phyloP scores from a whole-genome alignment of 2,329 filamentous ascomycete species.

The Xylariales sp. region DNA sequence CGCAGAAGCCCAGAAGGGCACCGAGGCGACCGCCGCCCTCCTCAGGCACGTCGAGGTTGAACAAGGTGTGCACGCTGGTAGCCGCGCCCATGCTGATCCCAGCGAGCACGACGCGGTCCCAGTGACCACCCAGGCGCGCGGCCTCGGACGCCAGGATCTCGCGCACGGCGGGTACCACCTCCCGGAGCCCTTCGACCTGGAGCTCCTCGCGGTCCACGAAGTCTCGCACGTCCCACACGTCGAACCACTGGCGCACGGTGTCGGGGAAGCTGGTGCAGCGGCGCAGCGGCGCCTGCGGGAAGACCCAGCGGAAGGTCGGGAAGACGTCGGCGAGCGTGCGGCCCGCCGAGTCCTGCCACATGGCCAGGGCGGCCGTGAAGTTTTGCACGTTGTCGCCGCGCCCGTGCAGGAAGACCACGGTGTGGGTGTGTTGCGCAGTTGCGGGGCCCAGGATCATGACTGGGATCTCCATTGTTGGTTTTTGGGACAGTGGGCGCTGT shows the following conservation, averaged over 20 bases:
- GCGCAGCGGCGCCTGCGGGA: conserved; percentile 35
- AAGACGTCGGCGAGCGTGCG: conserved; percentile 32
- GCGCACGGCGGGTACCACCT: conserved; percentile 28
- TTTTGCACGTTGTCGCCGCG: conserved; percentile 33
- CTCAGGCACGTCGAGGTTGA: conserved; percentile 12
- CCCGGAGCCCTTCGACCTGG: conserved; percentile 33
- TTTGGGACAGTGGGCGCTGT: too few relatives aligned
- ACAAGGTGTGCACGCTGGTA: conserved; percentile 22
- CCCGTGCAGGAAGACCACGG: conserved; percentile 40
- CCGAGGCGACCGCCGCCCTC: conserved; percentile 9
- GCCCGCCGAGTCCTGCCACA: conserved; percentile 23
- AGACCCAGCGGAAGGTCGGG: conserved; percentile 44
- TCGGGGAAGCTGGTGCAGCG: conserved; percentile 19
- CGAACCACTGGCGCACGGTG: conserved; percentile 43
- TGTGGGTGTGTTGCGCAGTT: conserved; percentile 34
- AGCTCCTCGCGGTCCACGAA: conserved; percentile 35
- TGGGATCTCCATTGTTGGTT: too few relatives aligned
- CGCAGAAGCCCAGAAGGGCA: conserved; percentile 18
- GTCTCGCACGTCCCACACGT: conserved; percentile 38
- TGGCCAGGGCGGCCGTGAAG: conserved; percentile 24
- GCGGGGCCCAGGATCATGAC: too few relatives aligned
- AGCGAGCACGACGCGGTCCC: conserved; percentile 34
- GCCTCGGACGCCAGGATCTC: conserved; percentile 30
- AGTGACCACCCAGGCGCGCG: conserved; percentile 23
- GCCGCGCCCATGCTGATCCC: conserved; percentile 44